These are phyloP conservation scores for Pseudonitzschia multistriata DNA, from an alignment of 108 stramenopile genomes.

Conservation along the genomic window DNA sequence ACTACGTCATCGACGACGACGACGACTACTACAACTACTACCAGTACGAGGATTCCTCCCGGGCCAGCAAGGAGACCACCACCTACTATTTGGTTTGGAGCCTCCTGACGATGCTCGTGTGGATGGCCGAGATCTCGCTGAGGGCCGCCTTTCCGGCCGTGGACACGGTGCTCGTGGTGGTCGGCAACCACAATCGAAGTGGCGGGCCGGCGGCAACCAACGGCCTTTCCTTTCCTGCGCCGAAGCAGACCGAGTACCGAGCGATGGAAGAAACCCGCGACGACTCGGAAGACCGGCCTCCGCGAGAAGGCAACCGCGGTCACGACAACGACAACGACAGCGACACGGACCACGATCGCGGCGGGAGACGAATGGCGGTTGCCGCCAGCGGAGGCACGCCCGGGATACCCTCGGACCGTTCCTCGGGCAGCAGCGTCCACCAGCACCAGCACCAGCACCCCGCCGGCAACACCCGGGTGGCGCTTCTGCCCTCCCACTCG, in stretches of 20 bases:
- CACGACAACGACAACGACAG: too few relatives aligned
- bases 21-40: background rate
- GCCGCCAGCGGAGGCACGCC: too few relatives aligned
- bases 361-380: too few relatives aligned
- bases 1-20: background rate
- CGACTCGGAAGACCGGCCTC: too few relatives aligned
- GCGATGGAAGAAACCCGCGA: background rate
- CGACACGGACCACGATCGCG: too few relatives aligned
- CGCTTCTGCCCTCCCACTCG: background rate
- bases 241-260: background rate
- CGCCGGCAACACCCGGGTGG: background rate
- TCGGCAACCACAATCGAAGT: background rate
- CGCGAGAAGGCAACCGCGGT: too few relatives aligned
- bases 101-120: background rate
- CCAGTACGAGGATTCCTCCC: background rate
- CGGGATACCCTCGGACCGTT: too few relatives aligned
- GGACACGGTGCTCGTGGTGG: background rate
- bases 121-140: background rate
- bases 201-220: background rate
- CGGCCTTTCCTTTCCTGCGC: background rate
- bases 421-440: too few relatives aligned
- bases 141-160: background rate
- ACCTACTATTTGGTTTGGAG: slow-evolving; percentile 1
- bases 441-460: background rate
- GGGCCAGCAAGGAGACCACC: background rate